A percentile compares a stretch with the other conserved stretches of the same genome.
These are phyloP conservation scores for Nigrograna mackinnonii DNA, from an alignment of 2,329 filamentous ascomycete genomes.

Conservation along the genomic window DNA sequence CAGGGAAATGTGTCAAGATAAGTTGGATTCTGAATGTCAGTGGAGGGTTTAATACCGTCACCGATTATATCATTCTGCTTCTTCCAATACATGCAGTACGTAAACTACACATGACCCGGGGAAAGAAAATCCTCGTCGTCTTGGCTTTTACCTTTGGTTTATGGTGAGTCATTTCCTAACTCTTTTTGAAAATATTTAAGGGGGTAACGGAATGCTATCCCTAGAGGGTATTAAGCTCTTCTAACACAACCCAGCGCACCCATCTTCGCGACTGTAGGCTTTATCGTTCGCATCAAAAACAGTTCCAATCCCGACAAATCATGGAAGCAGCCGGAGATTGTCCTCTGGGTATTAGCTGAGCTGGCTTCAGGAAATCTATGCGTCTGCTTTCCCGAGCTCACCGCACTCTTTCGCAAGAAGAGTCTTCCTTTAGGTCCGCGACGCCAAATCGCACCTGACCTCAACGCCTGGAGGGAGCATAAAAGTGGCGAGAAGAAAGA, in stretches of 20 bases:
- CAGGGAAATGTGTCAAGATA: constrained; percentile 12
- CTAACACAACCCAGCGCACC: no score
- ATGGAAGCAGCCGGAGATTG: not conserved
- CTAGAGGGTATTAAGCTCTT: no score
- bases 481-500: no score
- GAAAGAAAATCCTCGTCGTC: constrained; percentile 15
- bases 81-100: constrained; percentile 16
- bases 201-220: no score
- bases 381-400: constrained; percentile 15
- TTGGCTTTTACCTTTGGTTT: constrained; percentile 12
- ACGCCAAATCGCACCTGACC: not conserved
- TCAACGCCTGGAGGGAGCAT: not conserved
- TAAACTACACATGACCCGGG: constrained; percentile 10
- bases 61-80: constrained; percentile 16
- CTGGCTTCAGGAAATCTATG: constrained; percentile 11
- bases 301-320: not conserved
- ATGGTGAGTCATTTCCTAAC: constrained; percentile 4
- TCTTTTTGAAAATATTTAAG: no score
- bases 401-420: constrained; percentile 12
- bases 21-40: constrained; percentile 13
- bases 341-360: constrained; percentile 5
- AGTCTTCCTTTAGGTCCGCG: not conserved
- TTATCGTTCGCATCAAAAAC: not conserved
- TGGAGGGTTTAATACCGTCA: constrained; percentile 14
- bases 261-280: not conserved